Base-by-base conservation (phyloP, 2,329 filamentous ascomycete genomes). In the Alternaria sp. region DNA sequence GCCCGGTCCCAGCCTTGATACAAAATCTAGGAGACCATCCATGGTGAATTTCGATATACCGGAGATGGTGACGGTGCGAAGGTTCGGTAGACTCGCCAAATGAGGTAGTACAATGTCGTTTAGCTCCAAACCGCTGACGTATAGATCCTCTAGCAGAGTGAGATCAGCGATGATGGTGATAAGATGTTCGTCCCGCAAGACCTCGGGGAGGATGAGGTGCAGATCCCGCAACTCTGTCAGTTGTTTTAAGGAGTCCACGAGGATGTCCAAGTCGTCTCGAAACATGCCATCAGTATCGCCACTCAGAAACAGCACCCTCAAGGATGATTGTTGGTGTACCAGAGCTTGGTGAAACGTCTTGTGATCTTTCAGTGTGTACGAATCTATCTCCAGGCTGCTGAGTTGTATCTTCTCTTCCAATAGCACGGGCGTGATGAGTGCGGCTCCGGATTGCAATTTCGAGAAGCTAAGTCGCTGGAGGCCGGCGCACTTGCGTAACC, bases 1-100 rank as follows among this genome's bases (percentile, higher is more conserved):
- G 2, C 78, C 76, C 2, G 75, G 74, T 1, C 73, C 79, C 9
- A 85, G 74, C 16, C 72, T 67, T 2, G 74, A 63, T n/a, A 84
- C 74, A 56, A 83, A 83, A 7, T 78, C 74, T 6, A 82, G 70
- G 1, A 90, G 79, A 2, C 84, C 85, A 5, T 81, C 73, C 3
- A 78, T 77, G 0, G 85, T 85, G 71, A 91, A 89, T 2, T 75
- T 74, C 0, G 88, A 87, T 3, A 84, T 76, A 3, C 85, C 86
- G 38, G 81, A 83, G 43, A 90, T 83, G 5, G 81, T 83, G 7
- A 90, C 77, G 4, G 76, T 80, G 46, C 82, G 84, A 36, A 91
- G 76, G 32, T 83, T 79, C 4, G 73, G 72, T 44, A 89, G 77
- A 6, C 73, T 72, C 11, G 84, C 80, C 12, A 88, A 71, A 4